Evolutionary conservation across 352 stramenopile species (phyloP).

Genomic region (Pythium rishiriense): DNA sequence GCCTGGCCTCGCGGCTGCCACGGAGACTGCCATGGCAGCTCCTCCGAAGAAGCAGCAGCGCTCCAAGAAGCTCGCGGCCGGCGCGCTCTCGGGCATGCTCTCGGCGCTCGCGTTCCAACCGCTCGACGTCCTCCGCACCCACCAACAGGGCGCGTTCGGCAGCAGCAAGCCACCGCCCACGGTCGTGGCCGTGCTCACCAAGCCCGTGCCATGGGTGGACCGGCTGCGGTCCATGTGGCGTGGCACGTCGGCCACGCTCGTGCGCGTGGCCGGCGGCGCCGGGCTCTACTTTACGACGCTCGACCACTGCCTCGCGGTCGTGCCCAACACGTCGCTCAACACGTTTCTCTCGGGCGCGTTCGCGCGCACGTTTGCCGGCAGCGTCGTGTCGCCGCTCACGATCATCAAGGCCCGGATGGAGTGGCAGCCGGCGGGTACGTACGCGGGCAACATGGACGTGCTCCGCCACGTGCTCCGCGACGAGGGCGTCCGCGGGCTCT

Average conservation of each 20-base stretch:
- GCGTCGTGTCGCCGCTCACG: constrained; percentile 82
- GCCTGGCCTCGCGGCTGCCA: not conserved
- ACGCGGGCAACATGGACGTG: constrained; percentile 61
- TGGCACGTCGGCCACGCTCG: constrained; percentile 76
- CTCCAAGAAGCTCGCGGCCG: constrained; percentile 71
- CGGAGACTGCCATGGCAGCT: not conserved
- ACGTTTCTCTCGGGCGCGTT: constrained; percentile 83
- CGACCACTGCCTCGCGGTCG: constrained; percentile 59
- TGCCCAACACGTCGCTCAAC: constrained; percentile 59
- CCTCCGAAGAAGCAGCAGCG: constrained; percentile 30
- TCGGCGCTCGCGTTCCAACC: constrained; percentile 85
- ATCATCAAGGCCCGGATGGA: constrained; percentile 89
- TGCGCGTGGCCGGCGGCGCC: constrained; percentile 77
- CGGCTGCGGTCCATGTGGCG: constrained; percentile 78
- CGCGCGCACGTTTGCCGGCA: constrained; percentile 81
- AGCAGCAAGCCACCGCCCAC: constrained; percentile 4
- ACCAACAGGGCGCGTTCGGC: constrained; percentile 82
- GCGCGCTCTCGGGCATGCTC: constrained; percentile 73
- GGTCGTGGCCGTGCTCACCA: constrained; percentile 4
- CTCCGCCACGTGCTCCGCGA: constrained; percentile 63
- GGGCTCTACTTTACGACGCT: constrained; percentile 86
- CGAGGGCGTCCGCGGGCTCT: constrained; percentile 76
- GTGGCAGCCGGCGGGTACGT: constrained; percentile 65
- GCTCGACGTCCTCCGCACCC: constrained; percentile 81
- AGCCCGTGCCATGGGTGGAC: constrained; percentile 16